A percentile compares a stretch with the other conserved stretches of the same genome.
Evolutionary conservation across 2,329 filamentous ascomycete species (phyloP).

Genomic region (Phialocephala sp.): DNA sequence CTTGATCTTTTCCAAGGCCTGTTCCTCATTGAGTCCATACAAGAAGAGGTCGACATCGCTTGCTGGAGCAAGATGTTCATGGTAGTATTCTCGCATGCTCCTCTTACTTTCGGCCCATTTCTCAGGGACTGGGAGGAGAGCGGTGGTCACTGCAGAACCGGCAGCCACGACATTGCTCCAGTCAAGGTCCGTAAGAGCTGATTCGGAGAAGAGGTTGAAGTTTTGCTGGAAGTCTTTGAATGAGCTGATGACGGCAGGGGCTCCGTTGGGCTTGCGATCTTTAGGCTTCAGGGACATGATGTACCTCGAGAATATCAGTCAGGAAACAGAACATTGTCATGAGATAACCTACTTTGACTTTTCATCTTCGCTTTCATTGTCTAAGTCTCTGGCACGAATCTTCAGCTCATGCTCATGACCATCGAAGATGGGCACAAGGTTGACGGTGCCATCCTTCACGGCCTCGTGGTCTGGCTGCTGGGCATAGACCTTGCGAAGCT

Average conservation of each 20-base stretch:
- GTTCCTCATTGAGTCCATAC: conserved; percentile 77
- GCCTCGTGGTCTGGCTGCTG: conserved; percentile 67
- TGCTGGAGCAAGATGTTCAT: conserved; percentile 79
- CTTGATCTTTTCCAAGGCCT: conserved; percentile 83
- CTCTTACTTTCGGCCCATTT: conserved; percentile 67
- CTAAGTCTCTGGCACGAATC: conserved; percentile 65
- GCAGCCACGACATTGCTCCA: conserved; percentile 85
- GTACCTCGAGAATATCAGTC: conserved; percentile 48
- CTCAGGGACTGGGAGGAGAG: conserved; percentile 72
- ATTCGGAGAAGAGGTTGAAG: conserved; percentile 83
- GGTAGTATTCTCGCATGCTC: conserved; percentile 74
- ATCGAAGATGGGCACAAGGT: conserved; percentile 70
- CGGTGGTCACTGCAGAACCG: conserved; percentile 81
- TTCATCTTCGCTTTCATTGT: conserved; percentile 62
- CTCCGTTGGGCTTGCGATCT: conserved; percentile 65
- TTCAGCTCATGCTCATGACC: conserved; percentile 61
- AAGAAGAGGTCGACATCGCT: conserved; percentile 89
- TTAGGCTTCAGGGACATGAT: conserved; percentile 70
- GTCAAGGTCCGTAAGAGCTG: conserved; percentile 74
- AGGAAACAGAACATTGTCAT: not conserved
- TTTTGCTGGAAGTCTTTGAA: conserved; percentile 77
- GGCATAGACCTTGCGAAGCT: conserved; percentile 70
- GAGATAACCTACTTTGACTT: conserved; percentile 50
- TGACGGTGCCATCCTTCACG: conserved; percentile 62
- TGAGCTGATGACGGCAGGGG: conserved; percentile 69